Conservation (phyloP, 1,139 yeast genomes). For the Geotrichum fermentans region DNA sequence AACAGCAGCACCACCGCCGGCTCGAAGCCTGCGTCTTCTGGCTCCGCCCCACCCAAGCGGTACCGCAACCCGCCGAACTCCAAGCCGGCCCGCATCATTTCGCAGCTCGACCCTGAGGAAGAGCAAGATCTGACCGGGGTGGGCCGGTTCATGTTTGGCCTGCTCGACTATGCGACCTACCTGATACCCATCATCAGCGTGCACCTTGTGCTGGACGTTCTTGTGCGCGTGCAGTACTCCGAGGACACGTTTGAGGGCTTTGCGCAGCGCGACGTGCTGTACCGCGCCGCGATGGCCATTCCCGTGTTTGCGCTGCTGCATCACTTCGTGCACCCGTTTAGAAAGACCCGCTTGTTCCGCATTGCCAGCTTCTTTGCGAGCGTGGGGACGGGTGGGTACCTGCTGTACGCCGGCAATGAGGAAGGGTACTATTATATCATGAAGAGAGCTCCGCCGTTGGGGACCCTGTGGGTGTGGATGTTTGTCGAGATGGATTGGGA, state of each 20-base stretch:
- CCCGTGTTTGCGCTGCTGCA: constrained; percentile 34
- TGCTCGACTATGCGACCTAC: constrained; percentile 33
- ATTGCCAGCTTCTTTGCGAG: constrained; percentile 28
- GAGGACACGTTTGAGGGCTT: constrained; percentile 23
- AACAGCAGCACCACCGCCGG: too few species aligned
- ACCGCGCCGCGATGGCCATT: constrained; percentile 26
- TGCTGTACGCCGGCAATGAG: constrained; percentile 36
- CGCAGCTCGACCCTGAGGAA: constrained; percentile 23
- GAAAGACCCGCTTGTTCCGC: constrained; percentile 25
- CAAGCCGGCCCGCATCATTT: too few species aligned
- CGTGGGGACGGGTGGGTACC: constrained; percentile 35
- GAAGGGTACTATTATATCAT: constrained; percentile 40
- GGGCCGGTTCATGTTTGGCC: constrained; percentile 30
- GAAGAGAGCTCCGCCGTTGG: constrained; percentile 41
- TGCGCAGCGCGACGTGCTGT: constrained; percentile 15
- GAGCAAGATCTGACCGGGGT: constrained; percentile 27
- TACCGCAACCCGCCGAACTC: constrained; percentile 11
- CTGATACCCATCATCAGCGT: constrained; percentile 36
- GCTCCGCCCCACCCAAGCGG: constrained; percentile 4
- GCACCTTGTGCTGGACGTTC: constrained; percentile 34
- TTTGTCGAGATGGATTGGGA: constrained; percentile 41
- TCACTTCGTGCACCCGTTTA: constrained; percentile 27
- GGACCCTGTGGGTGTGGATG: constrained; percentile 42
- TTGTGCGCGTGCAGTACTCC: constrained; percentile 36
- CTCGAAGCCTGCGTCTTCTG: too few species aligned